A percentile compares a stretch with the other conserved stretches of the same genome.
Conservation (phyloP, 108 stramenopile species). For the Aureococcus anophagefferens region DNA sequence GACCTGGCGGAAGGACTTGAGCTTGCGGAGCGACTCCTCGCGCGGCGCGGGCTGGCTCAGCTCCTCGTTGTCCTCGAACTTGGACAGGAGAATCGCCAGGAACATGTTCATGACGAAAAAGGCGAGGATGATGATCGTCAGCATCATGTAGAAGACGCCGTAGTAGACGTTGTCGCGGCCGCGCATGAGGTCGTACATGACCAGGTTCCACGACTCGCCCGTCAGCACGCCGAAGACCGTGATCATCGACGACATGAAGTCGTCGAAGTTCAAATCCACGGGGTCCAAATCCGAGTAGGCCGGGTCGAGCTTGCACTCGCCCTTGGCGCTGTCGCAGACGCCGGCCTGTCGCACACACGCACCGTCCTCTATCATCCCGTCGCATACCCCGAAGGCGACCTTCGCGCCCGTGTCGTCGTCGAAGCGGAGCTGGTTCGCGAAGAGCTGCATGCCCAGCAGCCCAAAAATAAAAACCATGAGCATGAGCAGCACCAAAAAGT, state of each 20-base stretch:
- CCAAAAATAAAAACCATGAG: conserved; percentile 61
- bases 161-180: conserved; percentile 23
- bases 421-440: conserved; percentile 54
- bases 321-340: conserved; percentile 12
- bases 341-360: too few species aligned
- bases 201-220: conserved; percentile 56
- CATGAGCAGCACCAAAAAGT: conserved; percentile 48
- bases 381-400: background rate
- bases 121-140: conserved; percentile 37
- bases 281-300: background rate
- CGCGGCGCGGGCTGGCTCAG: background rate
- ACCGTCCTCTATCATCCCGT: background rate
- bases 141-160: conserved; percentile 39
- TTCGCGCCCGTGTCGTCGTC: conserved; percentile 3
- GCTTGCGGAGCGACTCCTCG: background rate
- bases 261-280: conserved; percentile 38
- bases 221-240: conserved; percentile 49
- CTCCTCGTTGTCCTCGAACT: conserved; percentile 37
- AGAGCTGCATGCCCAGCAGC: conserved; percentile 56
- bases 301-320: background rate
- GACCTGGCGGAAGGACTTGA: background rate
- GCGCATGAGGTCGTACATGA: conserved; percentile 51
- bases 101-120: conserved; percentile 54
- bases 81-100: conserved; percentile 49
- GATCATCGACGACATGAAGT: conserved; percentile 26